Percentiles rank a stretch among this genome's conserved stretches.
Evolutionary conservation across 2,329 filamentous ascomycete species (phyloP).

Genomic region (Sphaerostilbella broomeana): DNA sequence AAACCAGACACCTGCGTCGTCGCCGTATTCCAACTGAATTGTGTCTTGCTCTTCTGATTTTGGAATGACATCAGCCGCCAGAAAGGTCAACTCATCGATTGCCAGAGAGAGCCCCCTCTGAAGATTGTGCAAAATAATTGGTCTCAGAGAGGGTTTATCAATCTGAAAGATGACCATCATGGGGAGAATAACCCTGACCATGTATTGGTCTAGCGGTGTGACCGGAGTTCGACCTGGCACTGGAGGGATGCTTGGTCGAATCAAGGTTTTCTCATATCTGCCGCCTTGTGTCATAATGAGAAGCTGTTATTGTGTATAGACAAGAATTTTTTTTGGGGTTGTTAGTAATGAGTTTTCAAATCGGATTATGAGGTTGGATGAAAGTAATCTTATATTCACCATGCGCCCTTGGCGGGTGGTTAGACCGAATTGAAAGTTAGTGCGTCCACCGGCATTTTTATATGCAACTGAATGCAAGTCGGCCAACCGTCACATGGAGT

Average conservation of each 20-base stretch:
- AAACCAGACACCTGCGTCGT: conserved; percentile 13
- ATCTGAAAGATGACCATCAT: conserved; percentile 13
- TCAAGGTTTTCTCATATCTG: conserved; percentile 3
- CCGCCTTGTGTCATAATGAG: background rate
- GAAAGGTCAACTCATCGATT: conserved; percentile 11
- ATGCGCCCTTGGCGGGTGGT: conserved; percentile 2
- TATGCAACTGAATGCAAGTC: background rate
- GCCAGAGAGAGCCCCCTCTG: conserved; percentile 7
- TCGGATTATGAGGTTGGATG: conserved; percentile 7
- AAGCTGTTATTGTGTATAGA: background rate
- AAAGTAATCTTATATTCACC: conserved; percentile 10
- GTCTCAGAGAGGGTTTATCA: conserved; percentile 10
- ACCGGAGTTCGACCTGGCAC: conserved; percentile 8
- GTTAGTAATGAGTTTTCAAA: background rate
- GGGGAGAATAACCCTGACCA: conserved; percentile 13
- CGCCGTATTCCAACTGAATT: conserved; percentile 9
- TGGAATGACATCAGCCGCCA: conserved; percentile 10
- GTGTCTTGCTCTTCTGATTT: conserved; percentile 1
- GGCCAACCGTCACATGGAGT: conserved; percentile 7
- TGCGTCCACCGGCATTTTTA: conserved; percentile 2
- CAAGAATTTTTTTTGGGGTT: background rate
- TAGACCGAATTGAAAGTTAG: conserved; percentile 5
- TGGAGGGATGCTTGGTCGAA: conserved; percentile 12
- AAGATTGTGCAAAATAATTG: conserved; percentile 9
- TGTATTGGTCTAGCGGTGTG: conserved; percentile 13